phyloP scores from a whole-genome alignment of 768 basidiomycete species.

The Termitomyces sp. region DNA sequence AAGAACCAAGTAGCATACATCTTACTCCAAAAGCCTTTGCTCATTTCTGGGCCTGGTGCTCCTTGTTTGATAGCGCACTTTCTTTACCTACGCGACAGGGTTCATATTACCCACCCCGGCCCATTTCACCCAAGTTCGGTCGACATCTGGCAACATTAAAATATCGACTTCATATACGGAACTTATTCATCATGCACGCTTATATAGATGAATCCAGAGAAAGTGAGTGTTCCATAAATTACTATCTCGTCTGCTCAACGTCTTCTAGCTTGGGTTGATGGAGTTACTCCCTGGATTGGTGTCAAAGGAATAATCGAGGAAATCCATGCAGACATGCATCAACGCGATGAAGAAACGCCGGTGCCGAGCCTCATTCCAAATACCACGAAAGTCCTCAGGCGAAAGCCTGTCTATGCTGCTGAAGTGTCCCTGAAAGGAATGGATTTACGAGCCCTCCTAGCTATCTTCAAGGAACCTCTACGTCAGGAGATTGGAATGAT shows the following conservation, averaged over 20 bases:
- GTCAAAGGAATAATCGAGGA: constrained; percentile 80
- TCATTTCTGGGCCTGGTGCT: constrained; percentile 94
- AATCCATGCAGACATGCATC: constrained; percentile 89
- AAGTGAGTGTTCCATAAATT: constrained; percentile 30
- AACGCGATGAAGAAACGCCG: constrained; percentile 78
- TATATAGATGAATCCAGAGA: constrained; percentile 81
- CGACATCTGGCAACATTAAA: constrained; percentile 89
- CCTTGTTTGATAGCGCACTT: constrained; percentile 73
- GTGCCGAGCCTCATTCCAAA: constrained; percentile 55
- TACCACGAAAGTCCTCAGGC: constrained; percentile 57
- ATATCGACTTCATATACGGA: constrained; percentile 77
- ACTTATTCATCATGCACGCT: constrained; percentile 80
- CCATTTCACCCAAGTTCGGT: constrained; percentile 82
- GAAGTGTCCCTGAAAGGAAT: constrained; percentile 78
- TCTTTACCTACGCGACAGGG: constrained; percentile 89
- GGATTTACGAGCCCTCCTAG: constrained; percentile 75
- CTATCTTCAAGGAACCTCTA: constrained; percentile 70
- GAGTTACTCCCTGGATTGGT: constrained; percentile 77
- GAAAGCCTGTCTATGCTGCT: constrained; percentile 86
- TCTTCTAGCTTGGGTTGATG: constrained; percentile 66
- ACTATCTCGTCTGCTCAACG: background rate
- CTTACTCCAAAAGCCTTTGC: constrained; percentile 81
- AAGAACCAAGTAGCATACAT: constrained; percentile 68
- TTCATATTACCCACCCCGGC: constrained; percentile 67
- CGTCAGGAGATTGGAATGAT: constrained; percentile 56